Conservation (phyloP, 2,329 filamentous ascomycete species). For the Aspergillus thermomutatus region DNA sequence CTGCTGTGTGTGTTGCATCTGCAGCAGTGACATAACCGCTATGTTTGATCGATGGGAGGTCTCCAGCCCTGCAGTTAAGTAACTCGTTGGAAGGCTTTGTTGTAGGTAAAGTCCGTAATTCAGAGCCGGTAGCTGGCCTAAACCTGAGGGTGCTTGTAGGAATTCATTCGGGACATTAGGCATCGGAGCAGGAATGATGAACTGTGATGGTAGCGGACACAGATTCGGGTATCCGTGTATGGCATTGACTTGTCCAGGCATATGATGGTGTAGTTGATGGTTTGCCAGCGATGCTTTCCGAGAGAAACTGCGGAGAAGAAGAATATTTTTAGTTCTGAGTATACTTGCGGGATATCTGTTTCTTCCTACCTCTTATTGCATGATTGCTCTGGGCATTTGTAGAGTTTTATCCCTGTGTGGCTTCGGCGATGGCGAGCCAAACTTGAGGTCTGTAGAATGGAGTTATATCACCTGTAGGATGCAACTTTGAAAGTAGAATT, state of each 20-base stretch:
- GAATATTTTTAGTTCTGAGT: background rate
- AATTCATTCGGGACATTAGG: background rate
- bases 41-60: background rate
- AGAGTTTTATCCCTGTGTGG: constrained; percentile 38
- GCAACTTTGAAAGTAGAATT: background rate
- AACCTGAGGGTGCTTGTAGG: too few species aligned
- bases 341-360: background rate
- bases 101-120: background rate
- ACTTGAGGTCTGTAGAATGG: constrained; percentile 35
- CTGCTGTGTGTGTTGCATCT: background rate
- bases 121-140: too few species aligned
- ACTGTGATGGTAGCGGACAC: too few species aligned
- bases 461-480: too few species aligned
- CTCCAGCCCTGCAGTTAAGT: background rate
- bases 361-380: constrained; percentile 36
- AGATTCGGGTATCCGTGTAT: too few species aligned
- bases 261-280: constrained; percentile 34
- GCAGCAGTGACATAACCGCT: background rate
- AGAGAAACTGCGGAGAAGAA: constrained; percentile 29
- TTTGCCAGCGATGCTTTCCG: constrained; percentile 42
- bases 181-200: constrained; percentile 17
- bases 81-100: background rate
- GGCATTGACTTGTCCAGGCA: too few species aligned
- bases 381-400: constrained; percentile 39
- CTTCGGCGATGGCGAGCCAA: constrained; percentile 39